Evolutionary conservation across 192 early-diverging fungal species (phyloP), one percentile per base, ranked within the genome.

Genomic region (Coemansia sp.): DNA sequence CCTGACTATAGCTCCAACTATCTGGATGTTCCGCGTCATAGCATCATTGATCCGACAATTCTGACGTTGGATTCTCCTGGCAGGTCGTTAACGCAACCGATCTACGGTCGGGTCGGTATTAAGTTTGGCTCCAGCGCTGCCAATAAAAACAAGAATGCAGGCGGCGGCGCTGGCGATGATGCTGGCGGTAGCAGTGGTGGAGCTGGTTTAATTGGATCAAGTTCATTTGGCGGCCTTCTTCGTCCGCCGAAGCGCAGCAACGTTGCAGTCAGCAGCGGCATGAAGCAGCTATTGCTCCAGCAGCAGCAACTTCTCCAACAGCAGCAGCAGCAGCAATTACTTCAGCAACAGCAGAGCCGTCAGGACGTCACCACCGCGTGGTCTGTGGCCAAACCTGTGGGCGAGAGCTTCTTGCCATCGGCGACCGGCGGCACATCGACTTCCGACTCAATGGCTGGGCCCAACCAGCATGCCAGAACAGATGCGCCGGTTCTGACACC

Each of bases 11-110:
- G 57, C 37, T 59, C 57, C 4, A 71, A 72, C 55, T 81, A 81
- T 61, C 37, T 68, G 47, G 80, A 82, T 41, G 5, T 82, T 19
- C 76, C 80, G 54, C 71, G 80, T 4, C 80, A 82, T 63, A 82
- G 80, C 69, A 76, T 82, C 66, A 82, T 82, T 52, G 80, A 82
- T 41, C 80, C 80, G 41, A 68, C 78, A 56, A 76, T 81, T 67
- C 71, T 81, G 42, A 81, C 71, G 61, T 76, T 76, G 43, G 78
- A 81, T 37, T 41, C 68, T n/a, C 73, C 78, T 3, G 74, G 65
- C 1, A 62, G 64, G 1, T 54, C 61, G 8, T 57, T 60, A 5
- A 63, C 64, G 45, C 67, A 63, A 6, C 40, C 57, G 16, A 69
- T 56, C 67, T 69, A 73, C 65, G 62, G 63, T 48, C 54, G 63